Evolutionary conservation across 352 stramenopile genomes (phyloP), one percentile per base, ranked within the genome.

Genomic region (Globisporangium megalacanthum): DNA sequence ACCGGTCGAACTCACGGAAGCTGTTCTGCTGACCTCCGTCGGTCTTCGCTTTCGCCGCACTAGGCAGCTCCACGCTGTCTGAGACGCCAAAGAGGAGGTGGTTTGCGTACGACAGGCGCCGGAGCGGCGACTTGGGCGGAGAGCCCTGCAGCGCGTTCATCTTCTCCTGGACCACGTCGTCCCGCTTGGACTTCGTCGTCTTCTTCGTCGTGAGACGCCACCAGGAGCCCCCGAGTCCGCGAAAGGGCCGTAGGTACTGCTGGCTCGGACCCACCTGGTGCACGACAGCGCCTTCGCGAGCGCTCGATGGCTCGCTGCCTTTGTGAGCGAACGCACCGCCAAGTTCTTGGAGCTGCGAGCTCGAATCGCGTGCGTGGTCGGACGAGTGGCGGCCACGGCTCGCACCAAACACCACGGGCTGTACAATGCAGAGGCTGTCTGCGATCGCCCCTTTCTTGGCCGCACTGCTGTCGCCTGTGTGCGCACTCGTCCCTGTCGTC

Each of bases 1-100:
- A 83, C 14, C 70, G 57, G 20, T 77, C 73, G 33, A 84, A 77
- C 11, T 81, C 72, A 5, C 65, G 61, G 31, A 83, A 77, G 25
- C 50, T 58, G 31, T 53, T 46, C 2, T 70, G 64, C 20, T 83
- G 63, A 6, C 14, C 13, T 2, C 15, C 11, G 50, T 17, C 36
- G 17, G 19, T 36, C 22, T 52, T 29, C 7, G n/a, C 33, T 14
- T 10, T 36, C 1, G 35, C 35, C 7, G 35, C 35, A 13, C 35
- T 33, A 2, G n/a, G 13, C 35, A 22, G 36, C 19, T 33, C 29
- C 5, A 5, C 20, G 42, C n/a, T 8, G 5, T 64, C 58, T 36
- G 49, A 49, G 6, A 36, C 45, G 4, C 33, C 42, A 17, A 64
- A 58, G 7, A 64, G 20, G 15, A 49, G 42, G 17, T 31, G 42